Evolutionary conservation across 805 yeast genomes (phyloP), one percentile per base, ranked within the genome.

Genomic region (Grigorovia transvaalensis): DNA sequence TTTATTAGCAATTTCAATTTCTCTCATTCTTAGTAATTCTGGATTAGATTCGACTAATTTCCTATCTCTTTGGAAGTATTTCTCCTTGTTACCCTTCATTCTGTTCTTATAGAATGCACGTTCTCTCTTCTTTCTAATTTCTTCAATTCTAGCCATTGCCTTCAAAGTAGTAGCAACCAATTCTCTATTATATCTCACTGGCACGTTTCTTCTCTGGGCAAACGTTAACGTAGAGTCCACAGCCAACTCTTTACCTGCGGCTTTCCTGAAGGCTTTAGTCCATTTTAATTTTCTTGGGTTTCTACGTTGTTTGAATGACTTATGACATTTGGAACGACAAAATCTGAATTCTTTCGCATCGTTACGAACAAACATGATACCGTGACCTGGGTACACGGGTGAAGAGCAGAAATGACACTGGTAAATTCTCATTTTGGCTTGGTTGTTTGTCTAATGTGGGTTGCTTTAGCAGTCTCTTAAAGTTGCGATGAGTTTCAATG

Each of bases 221-320:
- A 93, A 93, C 0, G 98, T 87, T 64, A 93, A 78, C 4, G 99
- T 90, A 5, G 96, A 85, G 66, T 93, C 99, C 53, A 93, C 98
- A 23, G 95, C 96, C 77, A 93, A 80, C 69, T 93, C 99, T 71
- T 93, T 93, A 64, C 99, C 99, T 46, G 98, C 98, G 56, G 98
- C 95, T 71, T 93, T 93, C 74, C 99, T 82, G 79, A 93, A 93
- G 1, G 99, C 98, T 71, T 93, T 93, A 52, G 99, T 93, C 99
- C 99, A 93, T 73, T 80, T 86, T 72, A 90, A 82, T 72, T 93
- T 93, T 75, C 99, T 84, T 62, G 99, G 99, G 75, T 93, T 93
- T 73, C 99, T 84, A 77, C 96, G 89, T 75, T 89, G 95, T 70
- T 93, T 93, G 82, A 93, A 93, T 51, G 89, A 85, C 69, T 90